Base-by-base conservation (phyloP, 2,329 filamentous ascomycete genomes). In the Paecilomyces formosus region DNA sequence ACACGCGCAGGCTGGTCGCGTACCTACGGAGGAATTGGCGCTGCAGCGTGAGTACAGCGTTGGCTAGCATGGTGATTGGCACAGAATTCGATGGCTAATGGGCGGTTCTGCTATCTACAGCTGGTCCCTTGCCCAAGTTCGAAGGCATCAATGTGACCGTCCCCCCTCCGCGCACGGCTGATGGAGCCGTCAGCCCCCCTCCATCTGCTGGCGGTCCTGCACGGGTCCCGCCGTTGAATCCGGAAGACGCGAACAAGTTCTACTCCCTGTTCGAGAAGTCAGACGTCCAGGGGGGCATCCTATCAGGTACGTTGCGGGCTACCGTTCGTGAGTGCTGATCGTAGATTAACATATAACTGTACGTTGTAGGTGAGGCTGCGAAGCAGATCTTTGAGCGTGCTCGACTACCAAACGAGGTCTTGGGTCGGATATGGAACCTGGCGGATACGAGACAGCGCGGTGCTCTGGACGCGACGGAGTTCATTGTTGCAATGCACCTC, bases 401-500 rank as follows among this genome's bases (percentile, higher is more conserved):
- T 1, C 87, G 89, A 57, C 78, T 99, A 62, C 89, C 93, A 4
- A 97, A 95, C 71, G 92, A 97, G 66, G 83, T 89, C 11, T 81
- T 99, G 31, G 92, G 92, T n/a, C 87, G 89, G 65, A 97, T 99
- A 78, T 99, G 94, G 94, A 92, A 89, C 67, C 82, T 99, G 61
- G 89, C 92, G 22, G 94, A 99, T 72, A 94, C 91, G 0, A 92
- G 97, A 74, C 92, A 96, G 76, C 86, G 92, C 56, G 94, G 94
- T 55, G 86, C 88, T 31, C 81, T 99, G 35, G 89, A 92, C 59
- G 82, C 87, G 66, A 93, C 92, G 13, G 94, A 97, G 68, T 99
- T 99, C 72, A 89, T 96, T 70, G 95, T 99, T 69, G 94, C 94
- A 53, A 99, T 99, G 94, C 94, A 99, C 74, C 80, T 99, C 61